Percentiles rank a stretch among this genome's conserved stretches.
Evolutionary conservation across 257 asterid genomes (phyloP).

Genomic region (Plectranthus barbatus): DNA sequence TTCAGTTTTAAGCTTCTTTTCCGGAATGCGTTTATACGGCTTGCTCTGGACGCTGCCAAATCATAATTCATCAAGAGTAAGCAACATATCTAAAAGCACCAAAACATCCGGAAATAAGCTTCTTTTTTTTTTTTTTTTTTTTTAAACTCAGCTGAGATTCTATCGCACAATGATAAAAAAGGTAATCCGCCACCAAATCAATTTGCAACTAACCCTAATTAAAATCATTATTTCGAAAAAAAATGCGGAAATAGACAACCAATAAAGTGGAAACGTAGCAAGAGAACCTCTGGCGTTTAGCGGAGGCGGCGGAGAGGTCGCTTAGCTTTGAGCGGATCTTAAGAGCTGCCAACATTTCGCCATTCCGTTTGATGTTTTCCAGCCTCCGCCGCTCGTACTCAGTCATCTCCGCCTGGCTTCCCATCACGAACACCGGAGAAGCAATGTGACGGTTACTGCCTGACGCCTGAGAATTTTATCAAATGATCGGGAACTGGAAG

Average conservation of each 20-base stretch:
- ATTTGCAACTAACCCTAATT: too few species aligned
- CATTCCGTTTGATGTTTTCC: constrained; percentile 77
- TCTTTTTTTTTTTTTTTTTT: too few species aligned
- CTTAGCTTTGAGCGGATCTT: constrained; percentile 48
- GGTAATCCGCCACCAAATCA: too few species aligned
- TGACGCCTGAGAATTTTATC: not conserved
- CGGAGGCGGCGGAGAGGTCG: constrained; percentile 39
- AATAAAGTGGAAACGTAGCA: not conserved
- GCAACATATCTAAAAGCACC: not conserved
- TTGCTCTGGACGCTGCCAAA: constrained; percentile 45
- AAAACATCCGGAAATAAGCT: too few species aligned
- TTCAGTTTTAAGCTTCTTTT: constrained; percentile 50
- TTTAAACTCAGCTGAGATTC: too few species aligned
- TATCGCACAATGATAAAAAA: too few species aligned
- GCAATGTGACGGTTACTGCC: not conserved
- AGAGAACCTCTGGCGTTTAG: constrained; percentile 46
- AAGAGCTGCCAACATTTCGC: constrained; percentile 74
- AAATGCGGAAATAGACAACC: too few species aligned
- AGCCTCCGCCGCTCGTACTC: constrained; percentile 77
- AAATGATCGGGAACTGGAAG: not conserved
- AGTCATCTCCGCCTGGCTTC: constrained; percentile 27
- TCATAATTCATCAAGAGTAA: not conserved
- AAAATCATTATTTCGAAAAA: too few species aligned
- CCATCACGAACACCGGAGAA: constrained; percentile 26
- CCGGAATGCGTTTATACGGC: constrained; percentile 49